Evolutionary conservation across 164 flowering plant genomes (phyloP), one percentile per base, ranked within the genome.

Genomic region (Berberis vulgaris): DNA sequence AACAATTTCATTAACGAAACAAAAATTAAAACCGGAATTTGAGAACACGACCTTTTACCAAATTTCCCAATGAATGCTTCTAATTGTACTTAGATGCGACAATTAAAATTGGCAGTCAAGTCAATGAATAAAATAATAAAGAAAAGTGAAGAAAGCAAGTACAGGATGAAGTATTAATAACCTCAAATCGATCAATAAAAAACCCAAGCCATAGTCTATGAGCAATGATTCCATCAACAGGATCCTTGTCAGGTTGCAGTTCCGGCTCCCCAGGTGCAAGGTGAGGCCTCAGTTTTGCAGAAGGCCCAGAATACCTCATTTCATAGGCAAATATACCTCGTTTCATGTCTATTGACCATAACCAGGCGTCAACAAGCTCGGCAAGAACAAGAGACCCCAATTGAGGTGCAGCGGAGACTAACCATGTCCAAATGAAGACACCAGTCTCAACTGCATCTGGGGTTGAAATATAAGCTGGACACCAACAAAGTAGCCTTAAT

Each of bases 331-430:
- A 95, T 44, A 91, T 78, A 42, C 99, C 99, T 54, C 96, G 81
- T 71, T 91, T 91, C 45, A 93, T 95, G 72, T 95, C 98, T 72
- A 95, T 81, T 40, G 98, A 86, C 99, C 99, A 95, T 66, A 95
- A 77, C 99, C 99, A 95, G 65, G 99, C 99, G 80, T 95, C 99
- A 62, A 91, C 97, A 73, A 89, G 96, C 80, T 91, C 99, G 3
- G 98, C 90, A 72, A 95, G 97, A 54, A 95, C 88, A 43, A 87
- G 83, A 64, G 96, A 80, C 8, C 98, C 98, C 76, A 91, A 72
- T 61, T 86, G 83, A 65, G 99, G 99, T 53, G 97, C 97, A 77
- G 97, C 96, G 58, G 98, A 89, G 66, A 95, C 97, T 67, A 95
- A 76, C 99, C 98, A 95, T 45, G 98, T 91, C 98, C 99, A 95